A percentile compares a stretch with the other conserved stretches of the same genome.
Evolutionary conservation across 2,329 filamentous ascomycete species (phyloP).

Genomic region (Penicillium rolfsii): DNA sequence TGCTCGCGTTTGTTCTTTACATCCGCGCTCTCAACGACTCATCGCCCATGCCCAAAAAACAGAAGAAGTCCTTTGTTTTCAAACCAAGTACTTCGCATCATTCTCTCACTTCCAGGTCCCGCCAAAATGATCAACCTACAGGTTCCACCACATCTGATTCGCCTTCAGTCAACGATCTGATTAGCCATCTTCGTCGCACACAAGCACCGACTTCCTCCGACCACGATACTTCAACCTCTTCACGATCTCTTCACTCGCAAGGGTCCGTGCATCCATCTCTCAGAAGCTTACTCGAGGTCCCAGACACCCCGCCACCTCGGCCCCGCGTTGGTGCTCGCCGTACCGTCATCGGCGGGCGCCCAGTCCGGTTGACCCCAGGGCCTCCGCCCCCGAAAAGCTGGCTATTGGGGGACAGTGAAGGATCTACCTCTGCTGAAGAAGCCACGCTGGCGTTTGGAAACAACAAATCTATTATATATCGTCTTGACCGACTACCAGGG

Average conservation of each 20-base stretch:
- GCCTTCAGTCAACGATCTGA: slow-evolving; percentile 52
- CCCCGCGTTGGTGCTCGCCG: slow-evolving; percentile 43
- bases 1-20: background rate
- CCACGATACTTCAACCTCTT: slow-evolving; percentile 19
- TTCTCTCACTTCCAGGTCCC: slow-evolving; percentile 38
- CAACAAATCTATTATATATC: slow-evolving; percentile 28
- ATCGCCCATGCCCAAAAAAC: slow-evolving; percentile 53
- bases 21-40: background rate
- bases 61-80: slow-evolving; percentile 41
- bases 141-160: slow-evolving; percentile 28
- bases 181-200: slow-evolving; percentile 50
- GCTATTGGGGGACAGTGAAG: slow-evolving; percentile 35
- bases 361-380: slow-evolving; percentile 46
- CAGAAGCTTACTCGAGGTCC: slow-evolving; percentile 49
- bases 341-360: slow-evolving; percentile 38
- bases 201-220: slow-evolving; percentile 36
- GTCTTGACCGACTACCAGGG: slow-evolving; percentile 47
- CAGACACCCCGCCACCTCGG: slow-evolving; percentile 47
- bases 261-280: slow-evolving; percentile 52
- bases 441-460: slow-evolving; percentile 18
- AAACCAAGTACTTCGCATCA: slow-evolving; percentile 50
- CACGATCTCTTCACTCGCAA: slow-evolving; percentile 29
- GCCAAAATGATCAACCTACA: slow-evolving; percentile 34
- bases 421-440: slow-evolving; percentile 4
- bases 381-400: slow-evolving; percentile 53